A percentile compares a stretch with the other conserved stretches of the same genome.
Conservation (phyloP, 306 rosid genomes). For the Rosa chinensis region DNA sequence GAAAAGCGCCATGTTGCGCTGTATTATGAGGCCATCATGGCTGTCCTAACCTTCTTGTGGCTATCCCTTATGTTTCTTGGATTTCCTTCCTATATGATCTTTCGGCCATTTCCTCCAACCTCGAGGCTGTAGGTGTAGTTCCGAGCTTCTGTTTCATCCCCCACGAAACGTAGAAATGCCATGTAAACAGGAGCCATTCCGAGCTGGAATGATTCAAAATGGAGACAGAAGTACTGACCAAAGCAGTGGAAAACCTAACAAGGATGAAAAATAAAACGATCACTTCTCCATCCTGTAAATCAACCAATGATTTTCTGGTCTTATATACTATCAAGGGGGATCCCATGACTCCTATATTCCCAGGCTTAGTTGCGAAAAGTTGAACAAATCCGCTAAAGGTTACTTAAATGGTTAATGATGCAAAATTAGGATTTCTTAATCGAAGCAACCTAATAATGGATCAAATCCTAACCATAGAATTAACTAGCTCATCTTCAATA, state of each 20-base stretch:
- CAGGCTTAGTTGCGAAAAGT: background rate
- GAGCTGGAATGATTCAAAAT: conserved; percentile 81
- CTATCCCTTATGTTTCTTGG: conserved; percentile 72
- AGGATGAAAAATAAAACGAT: conserved; percentile 14
- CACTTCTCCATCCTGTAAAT: conserved; percentile 17
- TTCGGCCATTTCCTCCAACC: conserved; percentile 73
- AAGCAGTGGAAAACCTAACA: conserved; percentile 73
- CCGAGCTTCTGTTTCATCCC: conserved; percentile 60
- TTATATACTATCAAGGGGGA: background rate
- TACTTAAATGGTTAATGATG: background rate
- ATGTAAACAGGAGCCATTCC: conserved; percentile 77
- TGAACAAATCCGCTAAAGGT: background rate
- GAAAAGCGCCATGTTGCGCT: conserved; percentile 75
- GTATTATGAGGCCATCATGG: conserved; percentile 72
- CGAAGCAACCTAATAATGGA: background rate
- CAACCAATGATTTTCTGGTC: background rate
- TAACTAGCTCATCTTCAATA: background rate
- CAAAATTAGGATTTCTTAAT: background rate
- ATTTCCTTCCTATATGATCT: conserved; percentile 63
- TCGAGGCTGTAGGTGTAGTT: conserved; percentile 73
- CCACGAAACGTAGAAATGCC: conserved; percentile 81
- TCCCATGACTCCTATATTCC: background rate
- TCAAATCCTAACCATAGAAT: background rate
- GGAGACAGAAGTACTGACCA: conserved; percentile 77
- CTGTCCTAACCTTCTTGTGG: conserved; percentile 70